These are phyloP conservation scores for Periglandula ipomoeae DNA, from an alignment of 2,329 filamentous ascomycete genomes.

Conservation along the genomic window DNA sequence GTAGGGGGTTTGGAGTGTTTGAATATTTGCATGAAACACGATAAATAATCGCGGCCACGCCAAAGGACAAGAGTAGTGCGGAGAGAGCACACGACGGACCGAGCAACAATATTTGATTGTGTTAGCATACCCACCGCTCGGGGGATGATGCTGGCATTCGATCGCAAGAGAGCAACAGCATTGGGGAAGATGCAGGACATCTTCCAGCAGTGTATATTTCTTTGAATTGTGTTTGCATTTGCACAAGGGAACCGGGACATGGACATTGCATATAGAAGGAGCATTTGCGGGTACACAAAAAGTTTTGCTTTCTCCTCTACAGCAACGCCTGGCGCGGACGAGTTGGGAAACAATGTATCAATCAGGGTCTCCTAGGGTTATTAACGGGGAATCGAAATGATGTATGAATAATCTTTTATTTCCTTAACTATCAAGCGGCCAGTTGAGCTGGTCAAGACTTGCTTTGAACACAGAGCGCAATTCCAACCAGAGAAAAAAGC, in stretches of 20 bases:
- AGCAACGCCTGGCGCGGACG: slow-evolving; percentile 9
- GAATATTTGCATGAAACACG: no score
- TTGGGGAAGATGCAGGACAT: slow-evolving; percentile 5
- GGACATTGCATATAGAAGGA: slow-evolving; percentile 4
- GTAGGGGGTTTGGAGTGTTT: neutral
- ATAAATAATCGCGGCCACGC: neutral
- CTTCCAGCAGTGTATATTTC: neutral
- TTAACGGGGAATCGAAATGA: neutral
- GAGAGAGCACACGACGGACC: neutral
- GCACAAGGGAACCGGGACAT: neutral
- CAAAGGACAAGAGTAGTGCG: neutral
- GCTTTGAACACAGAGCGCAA: slow-evolving; percentile 73
- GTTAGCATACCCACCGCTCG: no score
- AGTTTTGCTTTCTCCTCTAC: neutral
- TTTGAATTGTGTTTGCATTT: neutral
- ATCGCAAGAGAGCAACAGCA: neutral
- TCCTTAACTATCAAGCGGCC: neutral
- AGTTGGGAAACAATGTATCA: neutral
- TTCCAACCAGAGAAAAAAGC: slow-evolving; percentile 67
- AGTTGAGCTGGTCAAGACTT: slow-evolving; percentile 28
- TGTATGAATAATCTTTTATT: neutral
- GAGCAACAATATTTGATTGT: neutral
- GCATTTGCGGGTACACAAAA: neutral
- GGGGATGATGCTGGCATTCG: neutral
- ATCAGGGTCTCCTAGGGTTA: neutral